Conservation (phyloP, 768 basidiomycete genomes). For the Podaxis sp. region DNA sequence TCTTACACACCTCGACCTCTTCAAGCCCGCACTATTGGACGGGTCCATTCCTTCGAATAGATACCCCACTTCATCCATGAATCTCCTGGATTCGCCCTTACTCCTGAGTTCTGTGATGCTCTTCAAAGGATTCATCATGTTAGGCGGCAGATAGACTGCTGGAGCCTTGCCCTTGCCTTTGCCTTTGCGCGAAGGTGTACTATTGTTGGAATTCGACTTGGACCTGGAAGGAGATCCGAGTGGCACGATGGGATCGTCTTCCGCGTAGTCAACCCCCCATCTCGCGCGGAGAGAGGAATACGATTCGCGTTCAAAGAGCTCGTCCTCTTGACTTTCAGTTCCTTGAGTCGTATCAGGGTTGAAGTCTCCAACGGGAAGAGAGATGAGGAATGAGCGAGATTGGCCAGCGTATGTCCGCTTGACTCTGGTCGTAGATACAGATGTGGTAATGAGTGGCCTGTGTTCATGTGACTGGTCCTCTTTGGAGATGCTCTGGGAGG, state of each 20-base stretch:
- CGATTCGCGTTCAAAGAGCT: conserved; percentile 61
- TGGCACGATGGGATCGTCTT: conserved; percentile 55
- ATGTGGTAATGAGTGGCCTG: conserved; percentile 20
- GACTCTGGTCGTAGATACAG: conserved; percentile 27
- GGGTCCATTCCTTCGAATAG: conserved; percentile 73
- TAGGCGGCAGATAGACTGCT: conserved; percentile 35
- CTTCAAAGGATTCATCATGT: conserved; percentile 71
- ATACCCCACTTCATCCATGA: conserved; percentile 83
- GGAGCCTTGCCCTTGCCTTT: conserved; percentile 15
- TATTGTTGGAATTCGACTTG: conserved; percentile 1
- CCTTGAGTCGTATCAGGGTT: conserved; percentile 16
- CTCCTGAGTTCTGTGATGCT: conserved; percentile 78
- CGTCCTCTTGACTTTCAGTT: conserved; percentile 37
- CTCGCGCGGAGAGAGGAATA: conserved; percentile 70
- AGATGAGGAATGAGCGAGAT: conserved; percentile 77
- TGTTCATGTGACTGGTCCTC: conserved; percentile 10
- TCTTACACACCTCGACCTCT: conserved; percentile 57
- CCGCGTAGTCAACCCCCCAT: conserved; percentile 79
- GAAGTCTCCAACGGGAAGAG: conserved; percentile 39
- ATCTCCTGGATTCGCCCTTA: conserved; percentile 76
- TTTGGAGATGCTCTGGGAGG: conserved; percentile 13
- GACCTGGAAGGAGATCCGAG: neutral
- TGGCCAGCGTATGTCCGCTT: conserved; percentile 70
- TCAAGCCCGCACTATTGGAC: conserved; percentile 46
- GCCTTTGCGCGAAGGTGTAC: conserved; percentile 5